phyloP scores from a whole-genome alignment of 1,139 yeast genomes.

The Sugiyamaella neomexicana region DNA sequence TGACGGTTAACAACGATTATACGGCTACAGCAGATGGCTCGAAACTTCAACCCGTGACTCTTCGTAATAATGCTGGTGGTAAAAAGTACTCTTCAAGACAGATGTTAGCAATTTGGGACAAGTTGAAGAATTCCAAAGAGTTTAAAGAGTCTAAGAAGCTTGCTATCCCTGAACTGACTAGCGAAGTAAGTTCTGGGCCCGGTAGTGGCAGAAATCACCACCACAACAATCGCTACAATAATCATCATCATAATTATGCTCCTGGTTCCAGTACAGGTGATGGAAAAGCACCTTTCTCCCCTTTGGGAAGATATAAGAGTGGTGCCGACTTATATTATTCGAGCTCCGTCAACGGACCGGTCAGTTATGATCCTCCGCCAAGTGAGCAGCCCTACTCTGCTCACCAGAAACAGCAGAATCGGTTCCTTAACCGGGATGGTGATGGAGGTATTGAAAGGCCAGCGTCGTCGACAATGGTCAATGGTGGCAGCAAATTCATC shows the following conservation, averaged over 20 bases:
- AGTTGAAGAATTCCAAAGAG: slow-evolving; percentile 43
- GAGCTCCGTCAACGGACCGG: slow-evolving; percentile 34
- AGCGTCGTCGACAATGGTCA: neutral
- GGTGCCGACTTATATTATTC: slow-evolving; percentile 30
- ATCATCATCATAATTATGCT: neutral
- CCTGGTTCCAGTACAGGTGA: neutral
- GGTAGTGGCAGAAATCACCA: neutral
- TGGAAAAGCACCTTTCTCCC: slow-evolving; percentile 21
- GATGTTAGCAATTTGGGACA: slow-evolving; percentile 54
- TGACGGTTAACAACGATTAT: neutral
- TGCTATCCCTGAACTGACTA: neutral
- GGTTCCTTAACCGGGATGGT: neutral
- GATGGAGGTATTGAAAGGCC: neutral
- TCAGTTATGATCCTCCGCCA: slow-evolving; percentile 39
- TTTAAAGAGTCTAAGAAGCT: slow-evolving; percentile 26
- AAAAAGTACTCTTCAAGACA: slow-evolving; percentile 51
- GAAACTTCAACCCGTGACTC: neutral
- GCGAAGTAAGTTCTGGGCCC: neutral
- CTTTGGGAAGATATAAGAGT: slow-evolving; percentile 31
- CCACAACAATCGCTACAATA: slow-evolving; percentile 2
- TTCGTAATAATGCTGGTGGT: slow-evolving; percentile 29
- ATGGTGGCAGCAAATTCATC: slow-evolving; percentile 11
- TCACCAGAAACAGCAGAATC: neutral
- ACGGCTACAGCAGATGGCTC: neutral
- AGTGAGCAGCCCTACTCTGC: slow-evolving; percentile 34